A percentile compares a stretch with the other conserved stretches of the same genome.
These are phyloP conservation scores for Pyronema omphalodes DNA, from an alignment of 495 filamentous ascomycete genomes.

Conservation along the genomic window DNA sequence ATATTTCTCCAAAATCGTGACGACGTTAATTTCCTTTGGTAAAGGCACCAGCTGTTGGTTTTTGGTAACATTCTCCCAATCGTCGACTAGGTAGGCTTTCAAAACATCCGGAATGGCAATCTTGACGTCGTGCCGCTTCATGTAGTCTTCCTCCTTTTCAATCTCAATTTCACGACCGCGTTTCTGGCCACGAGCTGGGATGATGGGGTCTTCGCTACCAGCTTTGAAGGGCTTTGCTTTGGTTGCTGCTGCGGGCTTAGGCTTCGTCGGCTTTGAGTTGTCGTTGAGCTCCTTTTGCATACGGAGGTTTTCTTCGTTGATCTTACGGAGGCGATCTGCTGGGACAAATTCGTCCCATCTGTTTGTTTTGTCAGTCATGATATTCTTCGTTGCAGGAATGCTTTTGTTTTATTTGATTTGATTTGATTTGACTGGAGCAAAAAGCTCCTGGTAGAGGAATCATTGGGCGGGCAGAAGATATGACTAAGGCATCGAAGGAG, in stretches of 20 bases:
- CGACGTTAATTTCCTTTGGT: constrained; percentile 55
- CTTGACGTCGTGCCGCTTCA: constrained; percentile 58
- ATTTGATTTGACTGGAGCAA: not conserved
- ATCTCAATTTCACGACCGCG: constrained; percentile 32
- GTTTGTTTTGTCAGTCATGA: constrained; percentile 2
- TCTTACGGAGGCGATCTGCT: constrained; percentile 82
- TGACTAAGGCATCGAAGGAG: not conserved
- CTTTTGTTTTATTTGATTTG: not conserved
- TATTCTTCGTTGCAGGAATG: not conserved
- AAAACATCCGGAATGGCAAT: constrained; percentile 67
- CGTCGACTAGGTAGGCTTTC: constrained; percentile 82
- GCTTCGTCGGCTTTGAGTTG: constrained; percentile 13
- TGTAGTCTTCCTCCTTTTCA: constrained; percentile 67
- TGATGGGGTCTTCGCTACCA: constrained; percentile 22
- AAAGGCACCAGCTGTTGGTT: constrained; percentile 69
- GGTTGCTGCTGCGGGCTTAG: constrained; percentile 14
- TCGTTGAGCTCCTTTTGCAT: constrained; percentile 24
- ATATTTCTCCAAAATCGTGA: constrained; percentile 64
- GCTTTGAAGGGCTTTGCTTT: constrained; percentile 20
- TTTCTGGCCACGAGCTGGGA: constrained; percentile 40
- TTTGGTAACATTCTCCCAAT: constrained; percentile 98
- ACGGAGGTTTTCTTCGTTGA: constrained; percentile 71
- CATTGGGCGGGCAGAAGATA: not conserved
- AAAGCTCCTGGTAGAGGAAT: not conserved
- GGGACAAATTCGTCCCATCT: constrained; percentile 98